Base-by-base conservation (phyloP, 1,284 basidiomycete species). In the Ganoderma leucocontextum region DNA sequence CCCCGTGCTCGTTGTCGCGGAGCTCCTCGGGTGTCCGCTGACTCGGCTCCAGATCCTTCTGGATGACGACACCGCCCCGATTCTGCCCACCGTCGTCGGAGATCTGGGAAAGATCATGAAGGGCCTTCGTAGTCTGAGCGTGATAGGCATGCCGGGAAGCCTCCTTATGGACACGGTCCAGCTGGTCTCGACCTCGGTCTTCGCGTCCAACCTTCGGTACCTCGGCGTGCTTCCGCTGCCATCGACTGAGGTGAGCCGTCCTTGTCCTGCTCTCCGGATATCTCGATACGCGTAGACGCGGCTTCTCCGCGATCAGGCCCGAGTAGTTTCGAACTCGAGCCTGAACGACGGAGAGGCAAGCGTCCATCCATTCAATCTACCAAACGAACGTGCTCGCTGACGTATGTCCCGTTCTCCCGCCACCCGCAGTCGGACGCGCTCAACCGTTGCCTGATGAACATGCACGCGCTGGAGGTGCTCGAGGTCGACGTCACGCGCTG, bases 401-500 rank as follows among this genome's bases (percentile, higher is more conserved):
- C 67, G 64, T 29, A 47, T 25, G 38, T 38, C 19, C 36, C 33
- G 1, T 15, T 35, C 53, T 52, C 13, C 9, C 22, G 8, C 53
- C 57, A 8, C 36, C 47, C 38, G 22, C 22, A 41, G 80, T 76
- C 76, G 25, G 55, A 71, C 47, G 65, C 70, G n/a, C 53, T 80
- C 7, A 75, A 79, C 47, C 71, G 71, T 5, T 72, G 65, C 55
- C 69, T 81, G 38, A 74, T 75, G 64, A 70, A 70, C 47, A 70
- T 80, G 57, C 64, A 68, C 47, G 64, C 69, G 38, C 76, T 81
- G 38, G 67, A 74, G 47, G 52, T 68, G 39, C 60, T 81, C 39
- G 80, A 79, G 69, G 42, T 81, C 47, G 78, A 81, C 44, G 67
- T 79, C 44, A 67, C 74, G 19, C 67, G 70, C 58, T 79, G 78